Evolutionary conservation across 768 basidiomycete species (phyloP), one percentile per base, ranked within the genome.

Genomic region (Russula foetens): DNA sequence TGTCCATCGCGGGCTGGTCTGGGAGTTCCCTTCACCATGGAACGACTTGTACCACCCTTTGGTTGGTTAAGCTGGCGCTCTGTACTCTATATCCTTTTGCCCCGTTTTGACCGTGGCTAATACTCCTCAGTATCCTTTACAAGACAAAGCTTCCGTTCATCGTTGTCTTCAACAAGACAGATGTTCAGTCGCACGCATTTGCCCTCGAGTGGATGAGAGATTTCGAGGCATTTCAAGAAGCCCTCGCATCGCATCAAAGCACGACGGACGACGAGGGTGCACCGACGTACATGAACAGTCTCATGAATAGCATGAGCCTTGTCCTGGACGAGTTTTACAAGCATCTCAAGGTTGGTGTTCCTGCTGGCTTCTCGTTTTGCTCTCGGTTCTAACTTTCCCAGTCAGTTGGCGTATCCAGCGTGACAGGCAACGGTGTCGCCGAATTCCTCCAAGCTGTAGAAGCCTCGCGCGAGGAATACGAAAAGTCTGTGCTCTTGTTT

Each of bases 291-390:
- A 97, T 98, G 94, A 95, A 92, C 71, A 95, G 92, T 70, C 76
- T 99, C 64, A 99, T 98, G 96, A 93, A 96, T 66, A 93, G 91
- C 70, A 98, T 99, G 97, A 94, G 95, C 71, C 74, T 99, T 54
- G 96, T 99, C 7, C 74, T 99, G 55, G 97, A 99, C 69, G 97
- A 98, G 70, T 99, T 99, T 68, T 99, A 99, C 75, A 92, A 94
- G 73, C 88, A 97, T 66, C 76, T 99, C 55, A 92, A 91, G 78
- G 95, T 92, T 53, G 43, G 81, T 68, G 81, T 68, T 2, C 21
- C n/a, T 21, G 33, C 23, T 7, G 12, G n/a, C 50, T 33, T 19
- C 29, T 4, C 26, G 35, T 50, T 50, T 29, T n/a, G 3, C 46
- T 14, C 7, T 44, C 0, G 23, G 21, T 23, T 48, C 39, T 44